Conservation (phyloP, 2,329 filamentous ascomycete species). For the Trichoderma sp. region DNA sequence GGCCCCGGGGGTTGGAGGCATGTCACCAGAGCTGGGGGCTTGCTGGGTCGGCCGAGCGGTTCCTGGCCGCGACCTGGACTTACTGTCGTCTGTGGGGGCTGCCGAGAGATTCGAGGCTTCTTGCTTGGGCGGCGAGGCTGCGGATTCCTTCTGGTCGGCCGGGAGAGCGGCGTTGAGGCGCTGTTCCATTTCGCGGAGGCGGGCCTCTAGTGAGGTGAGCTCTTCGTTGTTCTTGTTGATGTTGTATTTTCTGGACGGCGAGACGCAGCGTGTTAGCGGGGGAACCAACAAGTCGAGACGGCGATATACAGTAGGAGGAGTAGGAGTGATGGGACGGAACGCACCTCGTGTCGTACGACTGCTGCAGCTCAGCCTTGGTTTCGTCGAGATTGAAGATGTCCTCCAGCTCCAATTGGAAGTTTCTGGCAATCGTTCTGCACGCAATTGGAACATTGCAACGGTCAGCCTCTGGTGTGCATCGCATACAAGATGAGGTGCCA, state of each 20-base stretch:
- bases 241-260: conserved; percentile 65
- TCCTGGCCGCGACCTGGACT: conserved; percentile 51
- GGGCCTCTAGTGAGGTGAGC: conserved; percentile 80
- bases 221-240: conserved; percentile 73
- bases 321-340: conserved; percentile 31
- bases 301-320: no score
- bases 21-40: conserved; percentile 52
- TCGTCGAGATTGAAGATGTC: conserved; percentile 86
- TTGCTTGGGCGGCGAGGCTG: conserved; percentile 12
- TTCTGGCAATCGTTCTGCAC: conserved; percentile 76
- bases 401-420: conserved; percentile 82
- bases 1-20: conserved; percentile 58
- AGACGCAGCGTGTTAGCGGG: neutral
- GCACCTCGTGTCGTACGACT: conserved; percentile 79
- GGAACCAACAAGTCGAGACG: neutral
- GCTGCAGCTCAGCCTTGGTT: conserved; percentile 68
- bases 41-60: conserved; percentile 50
- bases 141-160: conserved; percentile 17
- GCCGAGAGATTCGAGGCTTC: conserved; percentile 21
- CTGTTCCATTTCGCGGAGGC: conserved; percentile 80
- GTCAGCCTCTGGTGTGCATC: neutral
- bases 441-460: neutral
- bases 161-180: conserved; percentile 53
- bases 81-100: conserved; percentile 29
- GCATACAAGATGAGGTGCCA: neutral